A percentile compares a stretch with the other conserved stretches of the same genome.
Evolutionary conservation across 139 green algal genomes (phyloP).

Genomic region (Mesostigma viride): DNA sequence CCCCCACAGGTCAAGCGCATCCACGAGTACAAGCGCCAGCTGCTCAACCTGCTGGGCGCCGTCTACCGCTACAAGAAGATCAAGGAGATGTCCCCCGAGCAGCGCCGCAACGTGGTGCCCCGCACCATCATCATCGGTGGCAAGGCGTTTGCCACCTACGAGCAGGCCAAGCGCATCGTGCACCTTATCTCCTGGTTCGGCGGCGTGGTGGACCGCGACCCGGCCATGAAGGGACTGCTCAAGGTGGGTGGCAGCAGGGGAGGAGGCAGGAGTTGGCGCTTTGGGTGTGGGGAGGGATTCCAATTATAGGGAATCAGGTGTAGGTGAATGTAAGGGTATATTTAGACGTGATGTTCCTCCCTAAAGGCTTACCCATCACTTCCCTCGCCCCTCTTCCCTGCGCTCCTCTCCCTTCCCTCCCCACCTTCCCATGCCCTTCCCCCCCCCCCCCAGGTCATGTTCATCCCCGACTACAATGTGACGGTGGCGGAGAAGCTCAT

Average conservation of each 20-base stretch:
- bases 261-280: no score
- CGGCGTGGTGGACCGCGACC: constrained; percentile 80
- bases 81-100: constrained; percentile 67
- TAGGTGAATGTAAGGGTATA: no score
- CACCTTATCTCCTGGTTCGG: constrained; percentile 56
- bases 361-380: no score
- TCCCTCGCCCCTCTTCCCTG: no score
- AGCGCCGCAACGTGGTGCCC: constrained; percentile 57
- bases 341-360: no score
- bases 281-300: no score
- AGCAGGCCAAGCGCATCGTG: constrained; percentile 98
- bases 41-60: constrained; percentile 73
- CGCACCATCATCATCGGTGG: constrained; percentile 71
- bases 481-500: constrained; percentile 67
- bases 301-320: no score
- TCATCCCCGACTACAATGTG: constrained; percentile 97
- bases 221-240: constrained; percentile 65
- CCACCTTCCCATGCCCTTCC: no score
- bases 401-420: no score
- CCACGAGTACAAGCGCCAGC: constrained; percentile 87
- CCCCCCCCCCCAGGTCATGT: constrained; percentile 59
- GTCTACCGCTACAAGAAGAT: constrained; percentile 79
- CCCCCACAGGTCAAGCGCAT: constrained; percentile 77
- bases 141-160: constrained; percentile 87
- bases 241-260: no score